phyloP scores from a whole-genome alignment of 768 basidiomycete genomes.

The Sarcomyxa edulis region DNA sequence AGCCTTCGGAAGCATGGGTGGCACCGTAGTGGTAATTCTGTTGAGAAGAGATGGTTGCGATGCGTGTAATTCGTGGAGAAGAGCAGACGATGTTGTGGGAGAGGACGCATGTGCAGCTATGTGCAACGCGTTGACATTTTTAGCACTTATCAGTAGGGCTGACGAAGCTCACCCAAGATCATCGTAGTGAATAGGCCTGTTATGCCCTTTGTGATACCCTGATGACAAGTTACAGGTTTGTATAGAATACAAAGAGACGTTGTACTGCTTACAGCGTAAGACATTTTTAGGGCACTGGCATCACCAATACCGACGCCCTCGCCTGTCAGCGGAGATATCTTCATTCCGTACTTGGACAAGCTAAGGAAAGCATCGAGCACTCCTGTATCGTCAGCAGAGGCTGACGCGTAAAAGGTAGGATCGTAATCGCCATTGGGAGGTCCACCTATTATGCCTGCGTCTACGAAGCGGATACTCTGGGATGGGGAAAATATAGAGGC shows the following conservation, averaged over 20 bases:
- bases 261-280: conserved; percentile 48
- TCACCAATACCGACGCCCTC: conserved; percentile 47
- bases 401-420: conserved; percentile 54
- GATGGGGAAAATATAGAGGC: conserved; percentile 32
- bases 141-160: neutral
- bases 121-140: conserved; percentile 5
- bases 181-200: conserved; percentile 50
- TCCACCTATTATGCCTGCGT: conserved; percentile 53
- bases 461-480: conserved; percentile 38
- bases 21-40: conserved; percentile 31
- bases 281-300: conserved; percentile 62
- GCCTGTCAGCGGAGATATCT: conserved; percentile 38
- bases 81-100: conserved; percentile 55
- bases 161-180: conserved; percentile 38
- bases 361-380: conserved; percentile 30
- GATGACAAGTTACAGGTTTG: conserved; percentile 5
- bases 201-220: conserved; percentile 55
- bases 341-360: conserved; percentile 39
- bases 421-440: conserved; percentile 44
- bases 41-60: conserved; percentile 42
- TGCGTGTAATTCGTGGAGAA: conserved; percentile 39
- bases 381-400: conserved; percentile 27
- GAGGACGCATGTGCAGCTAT: conserved; percentile 52
- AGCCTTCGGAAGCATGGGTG: conserved; percentile 54
- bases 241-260: no score